These are phyloP conservation scores for Tetrastigma voinierianum DNA, from an alignment of 164 flowering plant species.

Conservation along the genomic window DNA sequence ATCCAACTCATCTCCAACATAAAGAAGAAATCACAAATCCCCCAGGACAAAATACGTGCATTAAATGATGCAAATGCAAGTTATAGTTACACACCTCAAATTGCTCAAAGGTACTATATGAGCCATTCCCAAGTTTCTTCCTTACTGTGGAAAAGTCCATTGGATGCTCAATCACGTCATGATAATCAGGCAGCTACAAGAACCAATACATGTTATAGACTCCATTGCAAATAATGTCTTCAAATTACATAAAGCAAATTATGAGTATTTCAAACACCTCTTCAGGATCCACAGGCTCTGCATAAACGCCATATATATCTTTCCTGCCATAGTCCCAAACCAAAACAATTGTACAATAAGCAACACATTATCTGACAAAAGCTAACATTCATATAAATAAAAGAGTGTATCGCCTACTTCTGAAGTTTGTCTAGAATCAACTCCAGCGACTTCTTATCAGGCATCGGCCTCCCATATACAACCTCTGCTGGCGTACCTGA, in stretches of 20 bases:
- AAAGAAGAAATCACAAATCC: background rate
- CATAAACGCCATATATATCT: conserved; percentile 90
- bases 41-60: background rate
- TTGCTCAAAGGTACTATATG: conserved; percentile 65
- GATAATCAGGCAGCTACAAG: conserved; percentile 91
- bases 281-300: conserved; percentile 95
- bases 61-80: background rate
- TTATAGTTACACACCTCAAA: conserved; percentile 62
- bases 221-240: background rate
- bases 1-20: background rate
- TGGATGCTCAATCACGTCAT: conserved; percentile 81
- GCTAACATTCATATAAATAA: background rate
- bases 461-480: conserved; percentile 45
- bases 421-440: conserved; percentile 90
- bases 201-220: conserved; percentile 12
- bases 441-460: conserved; percentile 72
- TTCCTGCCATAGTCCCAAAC: conserved; percentile 60
- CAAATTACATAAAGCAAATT: background rate
- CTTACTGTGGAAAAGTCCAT: conserved; percentile 96
- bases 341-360: conserved; percentile 1
- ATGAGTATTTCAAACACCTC: conserved; percentile 54
- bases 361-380: background rate
- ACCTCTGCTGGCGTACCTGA: conserved; percentile 46
- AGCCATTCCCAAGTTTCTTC: conserved; percentile 75
- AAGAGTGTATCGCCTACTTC: conserved; percentile 46